Evolutionary conservation across 768 basidiomycete genomes (phyloP).

Genomic region (Trametes meyenii): DNA sequence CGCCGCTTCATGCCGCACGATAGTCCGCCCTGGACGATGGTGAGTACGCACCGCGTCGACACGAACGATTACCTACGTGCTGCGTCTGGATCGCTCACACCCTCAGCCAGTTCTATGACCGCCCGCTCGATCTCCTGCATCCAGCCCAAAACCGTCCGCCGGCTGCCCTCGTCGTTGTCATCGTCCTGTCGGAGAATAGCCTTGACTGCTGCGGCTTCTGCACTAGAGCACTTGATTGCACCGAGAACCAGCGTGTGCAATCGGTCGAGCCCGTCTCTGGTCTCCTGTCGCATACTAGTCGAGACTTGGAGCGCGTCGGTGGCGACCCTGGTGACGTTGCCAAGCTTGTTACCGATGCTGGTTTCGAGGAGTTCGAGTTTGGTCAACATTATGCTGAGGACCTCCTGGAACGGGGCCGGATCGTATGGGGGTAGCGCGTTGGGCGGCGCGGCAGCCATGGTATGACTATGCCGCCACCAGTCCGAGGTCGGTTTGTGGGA

Average conservation of each 20-base stretch:
- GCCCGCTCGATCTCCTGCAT: constrained; percentile 14
- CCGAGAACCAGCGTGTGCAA: constrained; percentile 8
- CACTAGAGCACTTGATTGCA: neutral
- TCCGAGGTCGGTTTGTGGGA: neutral
- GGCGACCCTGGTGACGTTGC: constrained; percentile 1
- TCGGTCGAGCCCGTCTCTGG: constrained; percentile 11
- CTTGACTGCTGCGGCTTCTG: constrained; percentile 3
- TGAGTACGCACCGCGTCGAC: neutral
- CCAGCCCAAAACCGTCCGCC: constrained; percentile 7
- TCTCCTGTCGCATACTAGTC: constrained; percentile 8
- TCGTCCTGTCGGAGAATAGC: neutral
- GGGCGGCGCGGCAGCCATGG: too few species aligned
- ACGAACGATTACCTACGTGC: constrained; percentile 5
- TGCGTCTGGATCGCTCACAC: constrained; percentile 22
- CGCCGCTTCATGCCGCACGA: constrained; percentile 15
- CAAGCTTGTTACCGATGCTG: constrained; percentile 4
- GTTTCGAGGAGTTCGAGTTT: neutral
- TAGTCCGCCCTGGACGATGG: neutral
- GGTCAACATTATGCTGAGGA: neutral
- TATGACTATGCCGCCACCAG: neutral
- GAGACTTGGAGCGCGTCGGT: constrained; percentile 1
- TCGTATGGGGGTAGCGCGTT: neutral
- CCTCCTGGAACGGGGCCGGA: neutral
- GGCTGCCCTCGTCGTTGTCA: neutral
- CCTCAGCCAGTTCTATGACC: constrained; percentile 20